phyloP scores from a whole-genome alignment of 805 yeast species.

The Cyberlindnera petersonii region DNA sequence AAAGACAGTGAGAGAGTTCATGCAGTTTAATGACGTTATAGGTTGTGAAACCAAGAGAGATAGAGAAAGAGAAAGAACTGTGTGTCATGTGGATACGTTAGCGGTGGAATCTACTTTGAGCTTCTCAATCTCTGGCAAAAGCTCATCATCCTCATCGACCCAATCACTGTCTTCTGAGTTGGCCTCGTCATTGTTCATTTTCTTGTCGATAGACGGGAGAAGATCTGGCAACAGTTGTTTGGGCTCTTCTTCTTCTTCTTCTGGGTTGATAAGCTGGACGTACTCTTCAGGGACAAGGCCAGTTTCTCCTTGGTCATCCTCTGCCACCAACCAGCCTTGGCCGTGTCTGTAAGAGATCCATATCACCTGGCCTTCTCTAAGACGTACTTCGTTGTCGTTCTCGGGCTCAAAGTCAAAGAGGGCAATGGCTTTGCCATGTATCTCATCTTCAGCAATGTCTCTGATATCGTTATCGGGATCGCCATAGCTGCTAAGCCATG shows the following conservation, averaged over 20 bases:
- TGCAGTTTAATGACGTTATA: no score
- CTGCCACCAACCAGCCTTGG: conserved; percentile 97
- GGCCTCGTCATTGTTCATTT: conserved; percentile 11
- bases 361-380: conserved; percentile 76
- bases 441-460: conserved; percentile 31
- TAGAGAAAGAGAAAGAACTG: no score
- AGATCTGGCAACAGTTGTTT: conserved; percentile 5
- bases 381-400: conserved; percentile 83
- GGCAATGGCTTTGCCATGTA: conserved; percentile 72
- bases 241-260: conserved; percentile 6
- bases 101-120: conserved; percentile 2
- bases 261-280: conserved; percentile 51
- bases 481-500: conserved; percentile 8
- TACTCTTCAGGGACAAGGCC: conserved; percentile 96
- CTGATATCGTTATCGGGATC: conserved; percentile 25
- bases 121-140: conserved; percentile 12
- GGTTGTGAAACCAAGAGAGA: neutral
- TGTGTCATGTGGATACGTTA: neutral
- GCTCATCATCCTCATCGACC: conserved; percentile 32
- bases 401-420: conserved; percentile 88
- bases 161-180: conserved; percentile 17
- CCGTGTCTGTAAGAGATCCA: conserved; percentile 91
- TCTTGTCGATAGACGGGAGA: conserved; percentile 1
- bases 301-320: conserved; percentile 70
- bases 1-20: neutral